Base-by-base conservation (phyloP, 2,329 filamentous ascomycete species). In the Cladosporium sp. region DNA sequence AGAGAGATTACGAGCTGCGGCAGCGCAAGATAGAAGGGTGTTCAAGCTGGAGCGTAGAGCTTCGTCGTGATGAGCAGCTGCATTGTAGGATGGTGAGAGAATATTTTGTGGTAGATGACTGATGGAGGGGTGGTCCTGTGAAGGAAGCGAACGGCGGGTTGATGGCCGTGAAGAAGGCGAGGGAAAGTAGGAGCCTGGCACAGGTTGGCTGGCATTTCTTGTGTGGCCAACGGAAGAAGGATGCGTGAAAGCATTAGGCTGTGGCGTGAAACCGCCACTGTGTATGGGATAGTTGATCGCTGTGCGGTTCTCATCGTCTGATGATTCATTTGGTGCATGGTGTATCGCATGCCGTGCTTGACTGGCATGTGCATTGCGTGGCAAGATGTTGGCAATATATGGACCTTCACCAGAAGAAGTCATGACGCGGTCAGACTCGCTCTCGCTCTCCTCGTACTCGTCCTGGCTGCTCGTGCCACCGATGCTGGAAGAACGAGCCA, bases 391-490 rank as follows among this genome's bases (percentile, higher is more conserved):
- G 47, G 60, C 51, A 26, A 65, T 57, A 72, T 62, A 75, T 73
- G 28, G 87, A 77, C 51, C 86, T 74, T 89, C 87, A 69, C 86
- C 88, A 4, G 87, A 89, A 67, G 86, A 88, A 66, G 84, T 86
- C 80, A 89, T 81, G 60, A 88, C 82, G 65, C 85, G 86, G 73
- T 97, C 93, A 51, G 93, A 92, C 69, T 97, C 93, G 78, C 86
- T 96, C 77, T 96, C 93, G 68, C 91, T 96, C 81, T 97, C 93
- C 38, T 96, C 92, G 74, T 96, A 96, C 80, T 97, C 93, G 72
- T 97, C 93, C 77, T 97, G 92, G 74, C 93, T 96, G 78, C 92
- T 96, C 6, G 72, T 71, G 61, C 80, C 81, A 14, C 80, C 82
- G 51, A 76, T 74, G 67, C 80, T 84, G 32, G 78, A 75, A 18